A percentile compares a stretch with the other conserved stretches of the same genome.
These are phyloP conservation scores for Penicillium desertorum DNA, from an alignment of 495 filamentous ascomycete genomes.

Conservation along the genomic window DNA sequence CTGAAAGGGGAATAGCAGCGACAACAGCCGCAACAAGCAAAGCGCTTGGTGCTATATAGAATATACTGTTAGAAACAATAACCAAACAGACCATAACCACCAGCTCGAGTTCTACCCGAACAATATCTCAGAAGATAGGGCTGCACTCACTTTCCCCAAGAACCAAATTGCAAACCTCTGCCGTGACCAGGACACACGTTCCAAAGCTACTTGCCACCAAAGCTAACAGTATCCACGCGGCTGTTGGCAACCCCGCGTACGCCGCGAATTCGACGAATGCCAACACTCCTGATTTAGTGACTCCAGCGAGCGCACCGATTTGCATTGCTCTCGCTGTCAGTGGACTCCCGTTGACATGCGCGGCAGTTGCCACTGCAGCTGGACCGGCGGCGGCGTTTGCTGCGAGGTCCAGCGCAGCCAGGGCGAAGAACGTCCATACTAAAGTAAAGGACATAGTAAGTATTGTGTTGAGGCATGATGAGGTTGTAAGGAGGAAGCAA, in stretches of 20 bases:
- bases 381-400: conserved; percentile 21
- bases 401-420: conserved; percentile 20
- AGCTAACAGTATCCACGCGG: conserved; percentile 17
- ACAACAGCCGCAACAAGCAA: conserved; percentile 22
- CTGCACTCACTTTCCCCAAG: conserved; percentile 19
- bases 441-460: not conserved
- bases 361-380: conserved; percentile 20
- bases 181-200: conserved; percentile 18
- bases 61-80: not conserved
- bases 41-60: conserved; percentile 12
- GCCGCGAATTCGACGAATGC: conserved; percentile 17
- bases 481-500: not conserved
- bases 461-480: not conserved
- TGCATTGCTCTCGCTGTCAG: conserved; percentile 17
- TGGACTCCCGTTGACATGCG: conserved; percentile 17
- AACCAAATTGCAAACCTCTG: conserved; percentile 20
- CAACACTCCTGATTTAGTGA: conserved; percentile 18
- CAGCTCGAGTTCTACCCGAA: not conserved
- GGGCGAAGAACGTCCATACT: conserved; percentile 22
- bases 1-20: conserved; percentile 18
- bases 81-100: not conserved
- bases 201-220: conserved; percentile 22
- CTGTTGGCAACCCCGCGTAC: conserved; percentile 17
- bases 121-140: not conserved
- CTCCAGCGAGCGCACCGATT: conserved; percentile 18